Base-by-base conservation (phyloP, 2,329 filamentous ascomycete genomes). In the Cladophialophora bantiana region DNA sequence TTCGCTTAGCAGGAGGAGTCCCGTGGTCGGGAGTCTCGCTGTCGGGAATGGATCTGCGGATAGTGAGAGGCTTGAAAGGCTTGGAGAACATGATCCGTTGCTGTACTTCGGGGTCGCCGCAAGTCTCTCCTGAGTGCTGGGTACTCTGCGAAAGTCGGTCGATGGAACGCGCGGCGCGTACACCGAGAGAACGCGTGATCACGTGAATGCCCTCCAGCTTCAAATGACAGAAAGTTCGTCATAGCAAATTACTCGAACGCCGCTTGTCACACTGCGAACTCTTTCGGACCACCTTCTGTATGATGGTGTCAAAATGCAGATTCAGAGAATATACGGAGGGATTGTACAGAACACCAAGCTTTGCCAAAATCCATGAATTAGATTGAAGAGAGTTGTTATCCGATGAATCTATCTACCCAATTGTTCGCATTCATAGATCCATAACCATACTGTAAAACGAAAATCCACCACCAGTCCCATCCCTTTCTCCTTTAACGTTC, bases 51-150 rank as follows among this genome's bases (percentile, higher is more conserved):
- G 74, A 67, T 42, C 78, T 80, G 71, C 75, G 78, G 58, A 81
- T 78, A 34, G 78, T 77, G 71, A 80, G 79, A 57, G 81, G 78
- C 50, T 78, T 80, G 64, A 83, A 83, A 5, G 81, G 81, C 70
- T 82, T 82, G 65, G 80, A 81, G 62, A 79, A 76, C 79, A 82
- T 81, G 34, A 26, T 53, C 26, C 9, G 42, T 50, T 9, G 20
- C 15, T 5, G 7, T 10, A 12, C 13, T 31, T 26, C 26, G 26
- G 26, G 26, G 26, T 26, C 3, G 26, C 26, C 26, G 2, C 26
- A 26, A 26, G 26, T 26, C 26, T 26, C 26, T 26, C 26, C 26
- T 26, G 3, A 26, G 26, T 58, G 12, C 13, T 2, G 31, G 36
- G 13, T 32, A 35, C 9, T 26, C 26, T 2, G 26, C 26, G 26